Base-by-base conservation (phyloP, 2,329 filamentous ascomycete species). In the Teratosphaeria destructans region DNA sequence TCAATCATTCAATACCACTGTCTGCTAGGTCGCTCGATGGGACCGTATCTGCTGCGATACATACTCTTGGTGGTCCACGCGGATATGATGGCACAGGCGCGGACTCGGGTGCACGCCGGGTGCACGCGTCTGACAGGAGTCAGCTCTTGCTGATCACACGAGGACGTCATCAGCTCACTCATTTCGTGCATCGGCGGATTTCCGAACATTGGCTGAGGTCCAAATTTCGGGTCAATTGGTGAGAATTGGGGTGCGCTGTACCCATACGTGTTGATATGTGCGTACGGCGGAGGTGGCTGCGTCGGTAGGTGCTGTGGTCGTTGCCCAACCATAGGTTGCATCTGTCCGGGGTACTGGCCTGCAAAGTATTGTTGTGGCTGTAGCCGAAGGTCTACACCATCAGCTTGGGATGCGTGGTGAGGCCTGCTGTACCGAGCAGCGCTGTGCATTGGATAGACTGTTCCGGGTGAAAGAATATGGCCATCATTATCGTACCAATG, bases 51-150 rank as follows among this genome's bases (percentile, higher is more conserved):
- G 16, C n/a, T 49, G 16, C 43, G 19, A n/a, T 19, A 49, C 43
- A n/a, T 49, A 49, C 43, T 7, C 43, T 49, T 19, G 43, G 83
- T 4, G 84, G 84, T n/a, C 85, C 85, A 65, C 84, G 79, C 37
- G 82, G 82, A 39, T 66, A 72, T 23, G 68, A 70, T 2, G 70
- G 70, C 10, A 72, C 66, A 3, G 68, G 65, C 11, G 65, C 68
- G 7, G 64, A 52, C 52, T 63, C 62, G 8, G 68, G 66, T 11
- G 52, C 56, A 10, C 63, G 63, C 23, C 63, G 60, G 16, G 61
- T 56, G 39, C 60, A 69, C 52, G 68, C 62, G 32, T 57, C 67
- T 68, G 56, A 12, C 29, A 49, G 7, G 32, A 19, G 29, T 55
- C 27, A 39, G 27, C 29, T 26, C 55, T 55, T 47, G 23, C 32